Percentiles rank a stretch among this genome's conserved stretches.
Conservation (phyloP, 2,329 filamentous ascomycete species). For the Pseudogymnoascus sp. region DNA sequence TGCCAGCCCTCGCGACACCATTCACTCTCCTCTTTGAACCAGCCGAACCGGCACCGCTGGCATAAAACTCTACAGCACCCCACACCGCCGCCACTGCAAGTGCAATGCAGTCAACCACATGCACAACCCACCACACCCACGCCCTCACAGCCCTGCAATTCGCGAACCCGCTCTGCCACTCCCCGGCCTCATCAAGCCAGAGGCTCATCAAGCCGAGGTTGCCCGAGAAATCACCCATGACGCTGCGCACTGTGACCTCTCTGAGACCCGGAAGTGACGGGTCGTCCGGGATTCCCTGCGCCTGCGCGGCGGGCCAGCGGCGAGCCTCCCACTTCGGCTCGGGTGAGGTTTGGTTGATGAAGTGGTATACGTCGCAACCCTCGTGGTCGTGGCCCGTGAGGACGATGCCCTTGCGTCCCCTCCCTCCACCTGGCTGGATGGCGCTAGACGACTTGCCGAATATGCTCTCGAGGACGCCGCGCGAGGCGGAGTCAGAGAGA, state of each 20-base stretch:
- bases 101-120: slow-evolving; percentile 57
- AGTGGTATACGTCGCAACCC: slow-evolving; percentile 87
- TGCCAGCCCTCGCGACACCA: neutral
- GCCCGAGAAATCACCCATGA: slow-evolving; percentile 97
- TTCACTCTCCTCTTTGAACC: neutral
- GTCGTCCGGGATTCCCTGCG: slow-evolving; percentile 34
- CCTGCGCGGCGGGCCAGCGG: slow-evolving; percentile 40
- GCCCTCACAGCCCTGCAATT: slow-evolving; percentile 77
- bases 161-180: slow-evolving; percentile 77
- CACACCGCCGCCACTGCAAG: neutral
- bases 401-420: slow-evolving; percentile 68
- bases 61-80: neutral
- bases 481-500: slow-evolving; percentile 64
- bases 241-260: slow-evolving; percentile 89
- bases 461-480: slow-evolving; percentile 74
- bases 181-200: slow-evolving; percentile 35
- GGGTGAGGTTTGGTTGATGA: slow-evolving; percentile 53
- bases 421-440: slow-evolving; percentile 51
- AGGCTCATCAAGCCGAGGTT: slow-evolving; percentile 81
- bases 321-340: slow-evolving; percentile 20
- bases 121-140: slow-evolving; percentile 90
- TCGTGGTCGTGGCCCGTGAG: slow-evolving; percentile 93
- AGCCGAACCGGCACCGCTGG: neutral
- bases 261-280: slow-evolving; percentile 57
- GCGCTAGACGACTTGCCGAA: slow-evolving; percentile 66